Base-by-base conservation (phyloP, 306 rosid genomes). In the Cicer cuneatum region DNA sequence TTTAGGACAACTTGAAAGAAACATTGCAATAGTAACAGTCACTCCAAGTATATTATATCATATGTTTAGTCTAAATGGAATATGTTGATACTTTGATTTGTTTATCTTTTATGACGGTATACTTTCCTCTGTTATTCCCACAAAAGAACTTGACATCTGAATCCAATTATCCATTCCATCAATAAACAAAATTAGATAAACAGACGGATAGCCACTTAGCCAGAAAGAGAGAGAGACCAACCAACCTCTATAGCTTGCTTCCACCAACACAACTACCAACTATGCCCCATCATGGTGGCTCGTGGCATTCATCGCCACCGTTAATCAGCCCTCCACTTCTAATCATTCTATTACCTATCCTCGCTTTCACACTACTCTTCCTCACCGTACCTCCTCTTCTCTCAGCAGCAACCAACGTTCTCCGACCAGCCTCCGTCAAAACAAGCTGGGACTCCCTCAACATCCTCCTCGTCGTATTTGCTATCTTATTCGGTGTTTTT, bases 361-460 rank as follows among this genome's bases (percentile, higher is more conserved):
- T 86, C 19, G 45, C 74, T 54, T 52, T 87, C 0, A 10, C 85
- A 6, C 42, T 93, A 78, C 83, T 93, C 69, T 84, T 89, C 85
- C 57, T 83, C 56, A 67, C 88, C 7, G 56, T 93, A 52, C 94
- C 92, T 45, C 87, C 91, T 0, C 57, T 91, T 39, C 82, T 93
- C 40, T 83, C 98, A 7, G 46, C 87, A 77, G 74, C 89, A 18
- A 59, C 86, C 37, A 82, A 80, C 9, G 15, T 83, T 10, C 72
- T 87, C 65, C 90, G 88, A 14, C 91, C 93, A 0, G 41, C 70
- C 12, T 69, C 89, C 9, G 88, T 89, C 62, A 93, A 85, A 77
- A 89, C 76, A 21, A 85, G 91, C 80, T 89, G 96, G 97, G 90
- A 91, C 80, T 93, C 88, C 37, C 71, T 93, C 78, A 91, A 86